These are phyloP conservation scores for Leishmania lainsoni DNA, from an alignment of 208 protist species.

Conservation along the genomic window DNA sequence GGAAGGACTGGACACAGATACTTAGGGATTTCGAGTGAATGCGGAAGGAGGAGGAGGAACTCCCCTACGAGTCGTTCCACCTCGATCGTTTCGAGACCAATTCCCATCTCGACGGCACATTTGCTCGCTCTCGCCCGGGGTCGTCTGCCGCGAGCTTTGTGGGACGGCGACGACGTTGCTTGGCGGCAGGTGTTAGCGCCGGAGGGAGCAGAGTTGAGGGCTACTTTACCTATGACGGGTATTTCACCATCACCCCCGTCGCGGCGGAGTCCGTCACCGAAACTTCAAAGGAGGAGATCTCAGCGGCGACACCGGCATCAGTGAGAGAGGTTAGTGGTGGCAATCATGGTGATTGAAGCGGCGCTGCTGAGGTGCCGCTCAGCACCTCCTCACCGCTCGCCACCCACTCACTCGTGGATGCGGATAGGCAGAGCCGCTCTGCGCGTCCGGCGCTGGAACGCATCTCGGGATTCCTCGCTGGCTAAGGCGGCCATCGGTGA, in stretches of 20 bases:
- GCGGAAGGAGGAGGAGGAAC: slow-evolving; percentile 74
- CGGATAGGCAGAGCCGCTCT: background rate
- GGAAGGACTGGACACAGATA: slow-evolving; percentile 39
- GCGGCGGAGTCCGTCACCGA: background rate
- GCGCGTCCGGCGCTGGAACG: background rate
- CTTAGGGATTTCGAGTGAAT: slow-evolving; percentile 66
- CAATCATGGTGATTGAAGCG: background rate
- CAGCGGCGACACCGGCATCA: slow-evolving; percentile 12
- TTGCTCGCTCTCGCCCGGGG: slow-evolving; percentile 9
- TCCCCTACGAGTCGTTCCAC: slow-evolving; percentile 36
- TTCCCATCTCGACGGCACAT: slow-evolving; percentile 13
- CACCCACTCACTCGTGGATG: background rate
- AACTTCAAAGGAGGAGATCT: background rate
- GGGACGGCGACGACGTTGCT: slow-evolving; percentile 13
- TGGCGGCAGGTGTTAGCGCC: background rate
- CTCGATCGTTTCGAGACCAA: background rate
- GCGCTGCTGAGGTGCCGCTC: background rate
- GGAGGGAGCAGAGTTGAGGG: background rate
- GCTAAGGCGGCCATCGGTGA: slow-evolving; percentile 6
- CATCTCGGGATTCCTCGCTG: slow-evolving; percentile 12
- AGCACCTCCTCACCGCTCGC: background rate
- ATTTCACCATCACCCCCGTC: background rate
- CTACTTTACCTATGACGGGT: background rate
- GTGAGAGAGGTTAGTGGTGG: background rate
- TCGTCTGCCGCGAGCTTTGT: slow-evolving; percentile 19